Evolutionary conservation across 352 stramenopile genomes (phyloP).

Genomic region (Phytopythium kandeliae): DNA sequence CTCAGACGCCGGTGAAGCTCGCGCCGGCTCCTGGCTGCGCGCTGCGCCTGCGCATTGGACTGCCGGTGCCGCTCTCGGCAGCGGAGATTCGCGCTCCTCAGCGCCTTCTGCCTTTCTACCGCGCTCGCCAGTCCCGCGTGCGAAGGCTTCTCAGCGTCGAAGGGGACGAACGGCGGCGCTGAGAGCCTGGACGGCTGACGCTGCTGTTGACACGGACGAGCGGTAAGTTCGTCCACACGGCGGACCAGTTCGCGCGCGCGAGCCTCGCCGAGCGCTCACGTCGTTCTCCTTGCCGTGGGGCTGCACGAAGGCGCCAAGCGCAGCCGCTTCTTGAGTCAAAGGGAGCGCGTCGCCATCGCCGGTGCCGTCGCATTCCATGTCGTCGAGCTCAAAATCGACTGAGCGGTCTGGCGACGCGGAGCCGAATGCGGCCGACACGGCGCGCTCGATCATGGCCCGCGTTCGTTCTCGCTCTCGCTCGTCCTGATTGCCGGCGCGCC

Average conservation of each 20-base stretch:
- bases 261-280: background rate
- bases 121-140: background rate
- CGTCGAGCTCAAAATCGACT: background rate
- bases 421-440: slow-evolving; percentile 42
- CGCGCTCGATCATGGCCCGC: slow-evolving; percentile 50
- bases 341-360: background rate
- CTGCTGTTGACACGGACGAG: background rate
- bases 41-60: slow-evolving; percentile 8
- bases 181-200: background rate
- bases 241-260: no score
- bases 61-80: slow-evolving; percentile 16
- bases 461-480: slow-evolving; percentile 19
- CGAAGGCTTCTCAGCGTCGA: background rate
- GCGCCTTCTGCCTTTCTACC: slow-evolving; percentile 6
- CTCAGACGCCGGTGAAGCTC: slow-evolving; percentile 34
- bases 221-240: background rate
- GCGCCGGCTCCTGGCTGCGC: slow-evolving; percentile 6
- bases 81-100: slow-evolving; percentile 15
- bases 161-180: background rate
- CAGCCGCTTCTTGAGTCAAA: background rate
- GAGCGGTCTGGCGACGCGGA: slow-evolving; percentile 14
- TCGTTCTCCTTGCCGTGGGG: slow-evolving; percentile 1
- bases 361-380: background rate
- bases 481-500: slow-evolving; percentile 5
- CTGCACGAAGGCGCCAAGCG: background rate